These are phyloP conservation scores for Bryum argenteum DNA, from an alignment of 225 moss, liverwort and hornwort genomes.

Conservation along the genomic window DNA sequence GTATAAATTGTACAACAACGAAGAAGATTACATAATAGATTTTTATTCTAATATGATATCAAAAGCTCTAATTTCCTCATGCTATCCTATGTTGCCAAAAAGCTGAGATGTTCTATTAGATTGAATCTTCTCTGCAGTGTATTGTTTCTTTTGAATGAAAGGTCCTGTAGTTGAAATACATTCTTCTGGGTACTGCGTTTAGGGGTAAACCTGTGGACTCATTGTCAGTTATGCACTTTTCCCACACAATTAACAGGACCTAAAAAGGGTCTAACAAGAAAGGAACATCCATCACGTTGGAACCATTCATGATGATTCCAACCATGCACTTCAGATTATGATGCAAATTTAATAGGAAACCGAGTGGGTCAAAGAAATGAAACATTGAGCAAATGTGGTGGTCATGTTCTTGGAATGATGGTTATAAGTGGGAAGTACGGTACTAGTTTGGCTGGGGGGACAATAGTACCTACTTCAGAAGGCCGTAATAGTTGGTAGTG, in stretches of 20 bases:
- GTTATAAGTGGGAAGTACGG: constrained; percentile 7
- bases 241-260: background rate
- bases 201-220: too few relatives aligned
- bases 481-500: constrained; percentile 18
- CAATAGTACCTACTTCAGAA: background rate
- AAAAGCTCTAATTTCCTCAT: too few relatives aligned
- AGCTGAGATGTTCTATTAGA: too few relatives aligned
- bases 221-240: background rate
- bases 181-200: too few relatives aligned
- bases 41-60: too few relatives aligned
- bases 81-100: too few relatives aligned
- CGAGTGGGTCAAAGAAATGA: background rate
- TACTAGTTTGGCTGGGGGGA: background rate
- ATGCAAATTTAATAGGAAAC: background rate
- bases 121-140: too few relatives aligned
- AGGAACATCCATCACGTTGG: background rate
- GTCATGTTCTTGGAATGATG: constrained; percentile 34
- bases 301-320: constrained; percentile 21
- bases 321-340: background rate
- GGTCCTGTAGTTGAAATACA: too few relatives aligned
- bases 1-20: too few relatives aligned
- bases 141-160: too few relatives aligned
- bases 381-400: background rate
- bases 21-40: too few relatives aligned
- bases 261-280: background rate